A percentile compares a stretch with the other conserved stretches of the same genome.
phyloP scores from a whole-genome alignment of 2,329 filamentous ascomycete species.

The Botrytis porri region DNA sequence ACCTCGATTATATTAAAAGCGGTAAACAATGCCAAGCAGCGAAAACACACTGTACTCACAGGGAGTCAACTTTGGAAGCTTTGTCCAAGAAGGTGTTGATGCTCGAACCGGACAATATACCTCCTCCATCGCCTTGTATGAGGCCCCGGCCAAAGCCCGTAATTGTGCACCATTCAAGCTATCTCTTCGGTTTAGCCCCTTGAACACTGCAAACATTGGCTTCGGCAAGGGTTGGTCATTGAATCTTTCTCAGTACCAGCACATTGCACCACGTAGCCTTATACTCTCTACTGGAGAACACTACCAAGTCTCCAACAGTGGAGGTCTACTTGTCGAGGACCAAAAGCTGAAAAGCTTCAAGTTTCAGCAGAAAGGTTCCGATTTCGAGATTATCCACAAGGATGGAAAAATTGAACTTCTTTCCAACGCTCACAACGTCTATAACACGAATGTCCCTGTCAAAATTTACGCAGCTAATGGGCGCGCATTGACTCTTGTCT shows the following conservation, averaged over 20 bases:
- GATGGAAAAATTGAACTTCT: constrained; percentile 4
- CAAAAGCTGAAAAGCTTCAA: constrained; percentile 1
- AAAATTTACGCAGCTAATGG: not conserved
- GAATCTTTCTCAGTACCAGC: not conserved
- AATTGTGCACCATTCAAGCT: constrained; percentile 4
- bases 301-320: not conserved
- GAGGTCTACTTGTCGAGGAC: not conserved
- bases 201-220: not conserved
- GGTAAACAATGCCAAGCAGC: not conserved
- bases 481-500: not conserved
- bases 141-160: not conserved
- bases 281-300: not conserved
- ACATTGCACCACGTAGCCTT: constrained; percentile 1
- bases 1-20: not conserved
- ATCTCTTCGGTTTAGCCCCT: not conserved
- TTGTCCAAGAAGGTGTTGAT: constrained; percentile 2
- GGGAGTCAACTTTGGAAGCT: constrained; percentile 1
- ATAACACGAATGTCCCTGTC: not conserved
- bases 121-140: not conserved
- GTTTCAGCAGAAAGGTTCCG: constrained; percentile 3
- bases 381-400: constrained; percentile 3
- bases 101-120: not conserved
- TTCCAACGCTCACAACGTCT: not conserved
- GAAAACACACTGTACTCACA: not conserved
- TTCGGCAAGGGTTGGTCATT: constrained; percentile 6